phyloP scores from a whole-genome alignment of 2,329 filamentous ascomycete species.

The Ophiobolus disseminans region DNA sequence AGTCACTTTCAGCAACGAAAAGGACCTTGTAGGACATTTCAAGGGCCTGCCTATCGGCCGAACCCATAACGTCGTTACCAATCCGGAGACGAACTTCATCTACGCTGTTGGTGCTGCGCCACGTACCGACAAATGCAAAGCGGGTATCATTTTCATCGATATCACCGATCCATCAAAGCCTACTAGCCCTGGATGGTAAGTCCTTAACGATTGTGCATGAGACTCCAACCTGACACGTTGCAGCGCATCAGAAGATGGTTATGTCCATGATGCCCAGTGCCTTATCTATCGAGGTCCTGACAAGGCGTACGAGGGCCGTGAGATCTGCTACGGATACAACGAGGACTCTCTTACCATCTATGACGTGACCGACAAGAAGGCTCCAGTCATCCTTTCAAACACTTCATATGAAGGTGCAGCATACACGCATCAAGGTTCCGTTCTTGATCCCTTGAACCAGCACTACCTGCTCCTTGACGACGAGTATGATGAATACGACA shows the following conservation, averaged over 20 bases:
- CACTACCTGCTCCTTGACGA: conserved; percentile 49
- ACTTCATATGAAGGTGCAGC: conserved; percentile 64
- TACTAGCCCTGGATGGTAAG: conserved; percentile 57
- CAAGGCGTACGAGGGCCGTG: conserved; percentile 54
- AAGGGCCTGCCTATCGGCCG: conserved; percentile 44
- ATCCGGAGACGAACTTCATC: conserved; percentile 47
- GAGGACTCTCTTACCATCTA: conserved; percentile 62
- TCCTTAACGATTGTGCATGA: neutral
- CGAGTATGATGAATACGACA: conserved; percentile 50
- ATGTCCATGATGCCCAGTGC: conserved; percentile 69
- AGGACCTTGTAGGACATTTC: conserved; percentile 45
- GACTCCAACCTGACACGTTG: conserved; percentile 1
- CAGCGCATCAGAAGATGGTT: conserved; percentile 61
- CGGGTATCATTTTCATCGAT: conserved; percentile 67
- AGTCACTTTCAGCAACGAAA: conserved; percentile 42
- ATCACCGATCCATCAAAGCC: conserved; percentile 62
- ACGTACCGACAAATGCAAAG: conserved; percentile 53
- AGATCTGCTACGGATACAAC: conserved; percentile 66
- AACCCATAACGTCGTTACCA: conserved; percentile 50
- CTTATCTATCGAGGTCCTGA: conserved; percentile 63
- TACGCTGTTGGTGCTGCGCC: conserved; percentile 48
- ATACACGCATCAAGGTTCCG: conserved; percentile 66
- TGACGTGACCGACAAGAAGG: conserved; percentile 60
- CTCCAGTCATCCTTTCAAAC: conserved; percentile 57
- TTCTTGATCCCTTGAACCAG: conserved; percentile 52